These are phyloP conservation scores for Tubosaeta sp. DNA, from an alignment of 768 basidiomycete species.

Conservation along the genomic window DNA sequence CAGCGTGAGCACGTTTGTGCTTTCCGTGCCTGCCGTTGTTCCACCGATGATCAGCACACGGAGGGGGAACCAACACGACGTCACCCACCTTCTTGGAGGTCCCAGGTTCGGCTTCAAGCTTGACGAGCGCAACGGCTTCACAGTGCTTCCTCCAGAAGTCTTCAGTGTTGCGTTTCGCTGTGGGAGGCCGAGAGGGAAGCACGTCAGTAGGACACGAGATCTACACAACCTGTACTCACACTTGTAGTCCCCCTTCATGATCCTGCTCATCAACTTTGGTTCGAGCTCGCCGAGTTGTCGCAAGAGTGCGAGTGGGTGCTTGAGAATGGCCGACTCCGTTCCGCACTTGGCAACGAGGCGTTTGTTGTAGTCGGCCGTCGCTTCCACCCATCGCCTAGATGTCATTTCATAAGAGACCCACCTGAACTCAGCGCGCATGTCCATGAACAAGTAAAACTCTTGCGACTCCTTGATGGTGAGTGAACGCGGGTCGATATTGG, in stretches of 20 bases:
- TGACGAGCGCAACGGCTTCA: neutral
- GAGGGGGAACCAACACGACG: neutral
- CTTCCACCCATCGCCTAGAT: neutral
- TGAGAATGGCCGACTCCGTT: neutral
- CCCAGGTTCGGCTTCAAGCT: neutral
- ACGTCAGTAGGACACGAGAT: neutral
- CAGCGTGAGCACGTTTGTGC: neutral
- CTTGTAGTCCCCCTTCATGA: slow-evolving; percentile 7
- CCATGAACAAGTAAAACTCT: neutral
- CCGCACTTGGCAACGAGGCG: neutral
- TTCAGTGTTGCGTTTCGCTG: neutral
- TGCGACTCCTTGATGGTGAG: neutral
- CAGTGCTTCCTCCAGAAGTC: slow-evolving; percentile 2
- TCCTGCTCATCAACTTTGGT: slow-evolving; percentile 3
- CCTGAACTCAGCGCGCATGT: neutral
- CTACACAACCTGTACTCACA: slow-evolving; percentile 5
- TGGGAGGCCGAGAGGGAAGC: neutral
- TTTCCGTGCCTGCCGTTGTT: neutral
- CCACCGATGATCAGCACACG: no score
- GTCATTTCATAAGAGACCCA: slow-evolving; percentile 1
- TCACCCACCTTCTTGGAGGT: neutral
- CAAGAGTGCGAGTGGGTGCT: neutral
- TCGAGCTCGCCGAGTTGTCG: neutral
- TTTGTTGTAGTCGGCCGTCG: neutral
- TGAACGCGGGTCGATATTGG: neutral